Conservation (phyloP, 192 early-diverging fungal species). For the Backusella liffmaniae region DNA sequence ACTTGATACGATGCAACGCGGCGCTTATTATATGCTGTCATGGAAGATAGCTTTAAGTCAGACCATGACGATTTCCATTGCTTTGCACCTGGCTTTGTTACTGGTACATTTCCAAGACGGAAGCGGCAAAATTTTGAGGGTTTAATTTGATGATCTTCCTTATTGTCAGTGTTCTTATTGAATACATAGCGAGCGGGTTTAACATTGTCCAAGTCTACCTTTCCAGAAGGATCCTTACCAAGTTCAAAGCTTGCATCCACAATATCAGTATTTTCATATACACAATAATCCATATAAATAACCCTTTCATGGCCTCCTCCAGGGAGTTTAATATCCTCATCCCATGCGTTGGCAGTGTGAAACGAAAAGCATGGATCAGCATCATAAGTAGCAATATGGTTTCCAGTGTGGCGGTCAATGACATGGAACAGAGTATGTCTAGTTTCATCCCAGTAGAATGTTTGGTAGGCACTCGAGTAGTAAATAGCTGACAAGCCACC, state of each 20-base stretch:
- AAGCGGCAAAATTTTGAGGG: conserved; percentile 33
- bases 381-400: conserved; percentile 45
- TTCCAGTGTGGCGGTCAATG: conserved; percentile 38
- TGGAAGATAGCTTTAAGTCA: neutral
- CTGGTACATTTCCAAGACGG: conserved; percentile 32
- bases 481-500: conserved; percentile 41
- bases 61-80: neutral
- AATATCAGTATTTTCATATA: conserved; percentile 40
- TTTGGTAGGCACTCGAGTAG: conserved; percentile 38
- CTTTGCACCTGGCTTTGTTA: neutral
- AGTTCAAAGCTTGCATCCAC: conserved; percentile 37
- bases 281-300: conserved; percentile 31
- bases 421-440: conserved; percentile 44
- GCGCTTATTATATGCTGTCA: conserved; percentile 15
- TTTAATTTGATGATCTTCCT: conserved; percentile 19
- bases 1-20: conserved; percentile 30
- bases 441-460: conserved; percentile 47
- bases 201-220: conserved; percentile 17
- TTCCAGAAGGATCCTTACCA: conserved; percentile 20
- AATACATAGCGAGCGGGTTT: conserved; percentile 18
- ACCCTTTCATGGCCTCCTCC: conserved; percentile 27
- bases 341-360: conserved; percentile 50
- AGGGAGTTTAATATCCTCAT: conserved; percentile 28
- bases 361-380: conserved; percentile 42
- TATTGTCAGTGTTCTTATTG: conserved; percentile 26